Evolutionary conservation across 2,329 filamentous ascomycete genomes (phyloP).

Genomic region (Tolypocladium sp.): DNA sequence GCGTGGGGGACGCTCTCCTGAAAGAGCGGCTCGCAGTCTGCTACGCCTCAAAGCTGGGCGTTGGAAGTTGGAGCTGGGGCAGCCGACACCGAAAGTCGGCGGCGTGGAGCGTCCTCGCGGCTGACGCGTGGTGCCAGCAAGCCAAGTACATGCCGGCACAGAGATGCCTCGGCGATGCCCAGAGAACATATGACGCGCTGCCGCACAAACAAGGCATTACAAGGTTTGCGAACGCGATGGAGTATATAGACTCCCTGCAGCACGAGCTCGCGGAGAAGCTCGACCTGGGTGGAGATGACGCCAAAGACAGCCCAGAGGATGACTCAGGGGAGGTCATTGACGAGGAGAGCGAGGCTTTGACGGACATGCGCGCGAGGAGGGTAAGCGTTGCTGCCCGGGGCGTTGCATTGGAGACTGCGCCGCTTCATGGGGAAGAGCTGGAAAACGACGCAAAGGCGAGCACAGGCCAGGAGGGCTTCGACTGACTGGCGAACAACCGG

Average conservation of each 20-base stretch:
- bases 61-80: constrained; percentile 59
- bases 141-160: constrained; percentile 72
- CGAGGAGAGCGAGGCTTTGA: constrained; percentile 47
- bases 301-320: constrained; percentile 29
- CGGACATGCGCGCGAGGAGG: constrained; percentile 40
- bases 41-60: constrained; percentile 64
- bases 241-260: constrained; percentile 43
- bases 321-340: constrained; percentile 35
- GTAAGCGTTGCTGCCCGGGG: constrained; percentile 43
- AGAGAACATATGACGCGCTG: constrained; percentile 42
- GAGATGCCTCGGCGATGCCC: constrained; percentile 63
- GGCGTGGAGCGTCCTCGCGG: constrained; percentile 76
- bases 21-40: constrained; percentile 81
- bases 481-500: constrained; percentile 21
- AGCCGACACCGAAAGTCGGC: constrained; percentile 74
- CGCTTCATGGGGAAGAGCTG: constrained; percentile 25
- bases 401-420: constrained; percentile 40
- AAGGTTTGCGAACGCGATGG: constrained; percentile 39
- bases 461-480: constrained; percentile 28
- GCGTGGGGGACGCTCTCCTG: constrained; percentile 70
- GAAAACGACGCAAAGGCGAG: constrained; percentile 11
- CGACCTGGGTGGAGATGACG: constrained; percentile 23
- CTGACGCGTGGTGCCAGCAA: constrained; percentile 74
- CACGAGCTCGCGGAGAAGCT: constrained; percentile 39
- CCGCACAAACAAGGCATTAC: constrained; percentile 41